Conservation (phyloP, 2,329 filamentous ascomycete species). For the Fusarium ambrosium region DNA sequence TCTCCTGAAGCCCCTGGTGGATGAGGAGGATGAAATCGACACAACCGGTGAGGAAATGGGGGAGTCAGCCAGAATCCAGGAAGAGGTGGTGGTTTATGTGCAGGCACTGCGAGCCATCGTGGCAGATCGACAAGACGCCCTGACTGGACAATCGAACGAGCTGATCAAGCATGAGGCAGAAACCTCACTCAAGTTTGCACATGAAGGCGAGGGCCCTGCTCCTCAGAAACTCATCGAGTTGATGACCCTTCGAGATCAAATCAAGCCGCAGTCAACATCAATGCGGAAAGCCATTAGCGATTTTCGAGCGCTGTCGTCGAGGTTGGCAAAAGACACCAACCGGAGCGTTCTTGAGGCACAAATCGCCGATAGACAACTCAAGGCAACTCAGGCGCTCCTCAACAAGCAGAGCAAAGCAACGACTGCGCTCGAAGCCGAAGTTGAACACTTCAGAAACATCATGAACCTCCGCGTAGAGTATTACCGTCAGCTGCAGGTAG, state of each 20-base stretch:
- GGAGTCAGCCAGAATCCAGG: slow-evolving; percentile 87
- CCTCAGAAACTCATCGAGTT: slow-evolving; percentile 73
- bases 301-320: slow-evolving; percentile 76
- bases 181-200: slow-evolving; percentile 71
- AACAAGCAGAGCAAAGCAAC: slow-evolving; percentile 65
- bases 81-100: slow-evolving; percentile 89
- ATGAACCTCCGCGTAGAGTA: slow-evolving; percentile 92
- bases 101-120: slow-evolving; percentile 81
- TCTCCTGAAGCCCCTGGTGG: slow-evolving; percentile 81
- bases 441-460: slow-evolving; percentile 79
- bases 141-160: slow-evolving; percentile 83
- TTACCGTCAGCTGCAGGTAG: slow-evolving; percentile 88
- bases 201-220: slow-evolving; percentile 75
- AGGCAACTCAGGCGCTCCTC: slow-evolving; percentile 68
- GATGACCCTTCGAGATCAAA: slow-evolving; percentile 59
- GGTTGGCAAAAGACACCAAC: slow-evolving; percentile 51
- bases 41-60: slow-evolving; percentile 92
- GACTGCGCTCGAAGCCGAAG: slow-evolving; percentile 72
- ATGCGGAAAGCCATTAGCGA: slow-evolving; percentile 79
- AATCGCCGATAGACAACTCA: slow-evolving; percentile 75
- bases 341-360: slow-evolving; percentile 76
- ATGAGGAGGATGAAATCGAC: slow-evolving; percentile 81
- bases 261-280: slow-evolving; percentile 71
- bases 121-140: slow-evolving; percentile 81
- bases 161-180: slow-evolving; percentile 81